Conservation (phyloP, 2,329 filamentous ascomycete genomes). For the Exophiala sideris region DNA sequence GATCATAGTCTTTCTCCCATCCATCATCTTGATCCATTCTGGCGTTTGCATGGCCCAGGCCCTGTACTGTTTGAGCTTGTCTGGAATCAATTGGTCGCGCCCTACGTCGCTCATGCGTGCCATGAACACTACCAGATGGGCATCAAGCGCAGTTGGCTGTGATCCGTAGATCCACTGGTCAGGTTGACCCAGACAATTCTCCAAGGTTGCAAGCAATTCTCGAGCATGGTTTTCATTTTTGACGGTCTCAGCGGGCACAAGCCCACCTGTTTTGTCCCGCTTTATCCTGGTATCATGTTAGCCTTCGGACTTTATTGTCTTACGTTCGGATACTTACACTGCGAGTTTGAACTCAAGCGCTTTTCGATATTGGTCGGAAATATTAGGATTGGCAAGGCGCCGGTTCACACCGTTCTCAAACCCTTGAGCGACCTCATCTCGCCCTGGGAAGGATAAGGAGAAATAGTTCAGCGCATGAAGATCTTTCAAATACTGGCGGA, state of each 20-base stretch:
- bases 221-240: constrained; percentile 1
- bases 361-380: constrained; percentile 1
- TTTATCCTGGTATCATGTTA: not conserved
- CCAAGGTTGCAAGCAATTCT: not conserved
- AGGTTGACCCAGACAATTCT: too few relatives aligned
- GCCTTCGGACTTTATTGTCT: too few relatives aligned
- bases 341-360: constrained; percentile 4
- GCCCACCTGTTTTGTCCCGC: constrained; percentile 4
- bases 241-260: constrained; percentile 1
- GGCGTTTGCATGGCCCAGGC: too few relatives aligned
- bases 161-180: constrained; percentile 9
- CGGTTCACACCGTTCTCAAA: constrained; percentile 1
- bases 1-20: too few relatives aligned
- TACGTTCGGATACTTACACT: not conserved
- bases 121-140: constrained; percentile 11
- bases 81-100: constrained; percentile 2
- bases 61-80: too few relatives aligned
- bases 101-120: constrained; percentile 10
- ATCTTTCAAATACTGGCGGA: not conserved
- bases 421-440: constrained; percentile 2
- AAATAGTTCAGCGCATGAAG: constrained; percentile 11
- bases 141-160: constrained; percentile 13
- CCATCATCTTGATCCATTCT: too few relatives aligned
- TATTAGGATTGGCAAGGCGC: not conserved
- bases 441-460: constrained; percentile 8